Percentiles rank a stretch among this genome's conserved stretches.
phyloP scores from a whole-genome alignment of 768 basidiomycete genomes.

The Podaxis pistillaris region DNA sequence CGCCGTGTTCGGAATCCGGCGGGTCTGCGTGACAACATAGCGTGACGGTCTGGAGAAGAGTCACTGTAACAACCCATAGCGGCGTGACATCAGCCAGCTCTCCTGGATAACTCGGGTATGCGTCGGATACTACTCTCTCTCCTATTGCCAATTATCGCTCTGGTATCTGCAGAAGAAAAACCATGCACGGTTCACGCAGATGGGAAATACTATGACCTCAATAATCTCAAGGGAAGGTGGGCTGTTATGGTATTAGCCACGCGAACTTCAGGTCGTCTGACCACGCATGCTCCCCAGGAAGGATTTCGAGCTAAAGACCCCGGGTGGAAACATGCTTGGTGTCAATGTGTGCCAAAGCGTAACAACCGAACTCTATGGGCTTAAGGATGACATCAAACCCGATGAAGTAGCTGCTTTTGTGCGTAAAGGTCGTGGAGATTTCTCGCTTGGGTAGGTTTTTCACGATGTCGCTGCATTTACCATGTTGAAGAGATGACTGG shows the following conservation, averaged over 20 bases:
- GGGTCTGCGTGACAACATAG: conserved; percentile 27
- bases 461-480: not conserved
- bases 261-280: conserved; percentile 13
- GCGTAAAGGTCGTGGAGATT: conserved; percentile 60
- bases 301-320: conserved; percentile 58
- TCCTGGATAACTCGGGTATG: conserved; percentile 1
- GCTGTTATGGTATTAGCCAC: conserved; percentile 16
- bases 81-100: conserved; percentile 14
- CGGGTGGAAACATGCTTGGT: conserved; percentile 43
- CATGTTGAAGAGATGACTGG: not conserved
- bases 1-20: conserved; percentile 33
- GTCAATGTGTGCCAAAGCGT: conserved; percentile 67
- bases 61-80: not conserved
- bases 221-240: conserved; percentile 56
- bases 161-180: conserved; percentile 40
- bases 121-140: conserved; percentile 11
- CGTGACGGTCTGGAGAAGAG: not conserved
- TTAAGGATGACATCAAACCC: conserved; percentile 49
- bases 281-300: conserved; percentile 41
- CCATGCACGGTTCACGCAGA: conserved; percentile 60
- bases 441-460: conserved; percentile 63
- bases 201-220: conserved; percentile 68
- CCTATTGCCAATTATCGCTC: conserved; percentile 8
- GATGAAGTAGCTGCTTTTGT: conserved; percentile 63
- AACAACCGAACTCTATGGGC: conserved; percentile 54